Percentiles rank a stretch among this genome's conserved stretches.
phyloP scores from a whole-genome alignment of 1,284 basidiomycete genomes.

The Leccinum insigne region DNA sequence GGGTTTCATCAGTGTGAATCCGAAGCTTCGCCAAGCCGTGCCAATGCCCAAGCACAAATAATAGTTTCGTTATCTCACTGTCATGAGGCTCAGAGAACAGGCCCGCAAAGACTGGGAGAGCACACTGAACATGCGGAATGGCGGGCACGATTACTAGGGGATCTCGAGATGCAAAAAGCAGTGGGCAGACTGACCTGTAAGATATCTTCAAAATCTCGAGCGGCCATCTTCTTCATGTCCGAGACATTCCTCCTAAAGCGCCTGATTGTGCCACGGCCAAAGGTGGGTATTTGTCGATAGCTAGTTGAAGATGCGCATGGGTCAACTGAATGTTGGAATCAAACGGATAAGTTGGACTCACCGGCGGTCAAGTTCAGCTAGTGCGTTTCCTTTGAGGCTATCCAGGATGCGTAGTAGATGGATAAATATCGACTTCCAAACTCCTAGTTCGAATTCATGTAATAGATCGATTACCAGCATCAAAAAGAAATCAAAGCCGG shows the following conservation, averaged over 20 bases:
- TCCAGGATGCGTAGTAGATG: not conserved
- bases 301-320: not conserved
- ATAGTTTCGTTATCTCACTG: not conserved
- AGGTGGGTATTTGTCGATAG: not conserved
- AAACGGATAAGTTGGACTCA: not conserved
- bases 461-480: not conserved
- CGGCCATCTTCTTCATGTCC: not conserved
- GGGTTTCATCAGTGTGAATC: not conserved
- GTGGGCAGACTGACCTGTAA: not conserved
- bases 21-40: not conserved
- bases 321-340: not conserved
- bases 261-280: not conserved
- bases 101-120: not conserved
- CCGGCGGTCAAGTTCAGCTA: not conserved
- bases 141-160: not conserved
- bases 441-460: not conserved
- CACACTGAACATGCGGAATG: not conserved
- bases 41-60: not conserved
- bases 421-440: not conserved
- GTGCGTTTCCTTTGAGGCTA: not conserved
- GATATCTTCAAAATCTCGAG: not conserved
- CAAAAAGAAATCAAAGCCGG: not conserved
- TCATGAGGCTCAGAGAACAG: not conserved
- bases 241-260: not conserved
- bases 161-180: not conserved